Percentiles rank a stretch among this genome's conserved stretches.
These are phyloP conservation scores for Tillandsia fasciculata DNA, from an alignment of 176 grass and related monocot genomes.

Conservation along the genomic window DNA sequence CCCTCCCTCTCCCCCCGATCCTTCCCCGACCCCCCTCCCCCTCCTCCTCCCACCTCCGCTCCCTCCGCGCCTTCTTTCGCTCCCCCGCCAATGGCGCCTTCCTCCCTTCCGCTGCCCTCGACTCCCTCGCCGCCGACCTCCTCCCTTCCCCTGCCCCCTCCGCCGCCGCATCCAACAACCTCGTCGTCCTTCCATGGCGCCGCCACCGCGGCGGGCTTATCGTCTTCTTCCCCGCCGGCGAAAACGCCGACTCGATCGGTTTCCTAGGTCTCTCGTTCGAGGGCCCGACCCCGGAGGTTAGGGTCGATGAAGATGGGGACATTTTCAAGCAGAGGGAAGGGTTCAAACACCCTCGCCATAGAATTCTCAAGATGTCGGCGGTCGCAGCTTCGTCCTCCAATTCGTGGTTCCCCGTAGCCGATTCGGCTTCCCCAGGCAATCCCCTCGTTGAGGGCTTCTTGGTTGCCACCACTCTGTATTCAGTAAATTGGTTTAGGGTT, in stretches of 20 bases:
- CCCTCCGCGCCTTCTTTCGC: conserved; percentile 26
- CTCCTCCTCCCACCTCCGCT: conserved; percentile 10
- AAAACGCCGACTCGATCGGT: conserved; percentile 42
- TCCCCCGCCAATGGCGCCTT: conserved; percentile 27
- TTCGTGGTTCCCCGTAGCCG: conserved; percentile 15
- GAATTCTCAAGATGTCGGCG: conserved; percentile 45
- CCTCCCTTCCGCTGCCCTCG: conserved; percentile 29
- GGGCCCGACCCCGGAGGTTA: neutral
- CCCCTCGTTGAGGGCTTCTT: conserved; percentile 42
- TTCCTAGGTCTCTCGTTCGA: conserved; percentile 19
- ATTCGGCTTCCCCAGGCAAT: neutral
- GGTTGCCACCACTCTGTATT: conserved; percentile 57
- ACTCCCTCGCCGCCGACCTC: conserved; percentile 19
- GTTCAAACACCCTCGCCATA: conserved; percentile 41
- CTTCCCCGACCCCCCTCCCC: too few species aligned
- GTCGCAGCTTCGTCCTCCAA: neutral
- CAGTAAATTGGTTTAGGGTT: conserved; percentile 69
- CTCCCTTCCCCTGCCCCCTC: neutral
- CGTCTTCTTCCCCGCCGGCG: conserved; percentile 48
- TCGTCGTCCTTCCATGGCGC: conserved; percentile 15
- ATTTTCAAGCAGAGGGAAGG: conserved; percentile 48
- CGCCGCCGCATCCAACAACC: conserved; percentile 8
- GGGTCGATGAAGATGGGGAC: conserved; percentile 12
- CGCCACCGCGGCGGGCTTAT: conserved; percentile 7
- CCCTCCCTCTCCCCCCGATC: neutral